Base-by-base conservation (phyloP, 345 rosid genomes). In the Psidium friedrichsthalianum region DNA sequence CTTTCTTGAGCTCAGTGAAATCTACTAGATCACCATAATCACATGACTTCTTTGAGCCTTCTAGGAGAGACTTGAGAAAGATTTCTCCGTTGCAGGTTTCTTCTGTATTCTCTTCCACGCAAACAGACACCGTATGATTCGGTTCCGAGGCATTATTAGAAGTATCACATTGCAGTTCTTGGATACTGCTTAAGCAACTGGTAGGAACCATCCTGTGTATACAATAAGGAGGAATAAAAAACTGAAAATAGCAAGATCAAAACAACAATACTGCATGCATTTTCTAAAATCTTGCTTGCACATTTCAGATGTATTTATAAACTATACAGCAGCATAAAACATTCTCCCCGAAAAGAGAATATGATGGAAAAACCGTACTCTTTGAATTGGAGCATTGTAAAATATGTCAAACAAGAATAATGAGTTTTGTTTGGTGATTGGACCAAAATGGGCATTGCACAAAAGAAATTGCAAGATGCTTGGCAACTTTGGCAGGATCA, bases 1-100 rank as follows among this genome's bases (percentile, higher is more conserved):
- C 93, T 36, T 74, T 88, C 86, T 92, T 90, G 87, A 97, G 92
- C 84, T 76, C 95, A 9, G 95, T 86, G 88, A 96, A 95, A 87
- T 94, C 96, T 51, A 93, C 93, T 87, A 96, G 87, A 74, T 95
- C 99, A 78, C 91, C 92, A 51, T 92, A 81, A 78, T 91, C 93
- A 15, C 86, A 58, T 29, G 54, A 61, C 58, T 15, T 85, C 59
- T 83, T 1, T 16, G 90, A 24, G 8, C 84, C 74, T 83, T 87
- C 82, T 14, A 86, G 80, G 25, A 94, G 16, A 61, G 94, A 93
- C 87, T 87, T 86, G 64, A 95, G 89, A 85, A 87, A 94, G 54
- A 56, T 87, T 90, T 92, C 88, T 16, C 96, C 99, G 57, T 91
- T 90, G 90, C 93, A 91, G 56, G 86, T 92, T 87, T 89, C 88